A percentile compares a stretch with the other conserved stretches of the same genome.
Conservation (phyloP, 1,284 basidiomycete genomes). For the Ganoderma boninense region DNA sequence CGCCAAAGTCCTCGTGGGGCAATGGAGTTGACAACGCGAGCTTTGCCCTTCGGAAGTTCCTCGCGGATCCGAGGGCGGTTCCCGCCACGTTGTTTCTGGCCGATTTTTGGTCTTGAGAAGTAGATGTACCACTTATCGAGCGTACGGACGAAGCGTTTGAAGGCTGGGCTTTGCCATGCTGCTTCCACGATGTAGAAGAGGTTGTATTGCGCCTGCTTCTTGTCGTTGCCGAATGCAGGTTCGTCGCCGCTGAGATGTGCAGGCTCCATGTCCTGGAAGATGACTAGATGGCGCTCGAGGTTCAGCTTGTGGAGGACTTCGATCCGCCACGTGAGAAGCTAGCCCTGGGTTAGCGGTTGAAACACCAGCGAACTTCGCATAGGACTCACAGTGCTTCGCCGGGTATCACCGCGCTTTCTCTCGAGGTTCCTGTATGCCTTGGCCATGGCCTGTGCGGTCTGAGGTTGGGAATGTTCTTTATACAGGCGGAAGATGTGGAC, state of each 20-base stretch:
- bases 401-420: background rate
- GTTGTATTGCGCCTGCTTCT: background rate
- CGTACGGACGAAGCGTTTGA: conserved; percentile 6
- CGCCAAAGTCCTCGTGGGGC: conserved; percentile 8
- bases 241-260: conserved; percentile 21
- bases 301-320: conserved; percentile 2
- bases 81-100: background rate
- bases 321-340: background rate
- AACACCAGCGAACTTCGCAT: too few species aligned
- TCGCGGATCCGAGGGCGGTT: conserved; percentile 7
- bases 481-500: background rate
- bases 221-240: too few species aligned
- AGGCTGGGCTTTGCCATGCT: conserved; percentile 13
- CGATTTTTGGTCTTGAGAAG: background rate
- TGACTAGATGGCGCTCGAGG: background rate
- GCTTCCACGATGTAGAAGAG: conserved; percentile 12
- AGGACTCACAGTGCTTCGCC: conserved; percentile 9
- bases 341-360: too few species aligned
- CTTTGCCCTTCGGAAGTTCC: background rate
- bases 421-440: background rate
- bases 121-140: conserved; percentile 9
- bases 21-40: background rate
- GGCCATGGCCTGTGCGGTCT: background rate
- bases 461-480: background rate
- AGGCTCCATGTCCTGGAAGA: background rate